These are phyloP conservation scores for Fomitopsis palustris DNA, from an alignment of 1,284 basidiomycete species.

Conservation along the genomic window DNA sequence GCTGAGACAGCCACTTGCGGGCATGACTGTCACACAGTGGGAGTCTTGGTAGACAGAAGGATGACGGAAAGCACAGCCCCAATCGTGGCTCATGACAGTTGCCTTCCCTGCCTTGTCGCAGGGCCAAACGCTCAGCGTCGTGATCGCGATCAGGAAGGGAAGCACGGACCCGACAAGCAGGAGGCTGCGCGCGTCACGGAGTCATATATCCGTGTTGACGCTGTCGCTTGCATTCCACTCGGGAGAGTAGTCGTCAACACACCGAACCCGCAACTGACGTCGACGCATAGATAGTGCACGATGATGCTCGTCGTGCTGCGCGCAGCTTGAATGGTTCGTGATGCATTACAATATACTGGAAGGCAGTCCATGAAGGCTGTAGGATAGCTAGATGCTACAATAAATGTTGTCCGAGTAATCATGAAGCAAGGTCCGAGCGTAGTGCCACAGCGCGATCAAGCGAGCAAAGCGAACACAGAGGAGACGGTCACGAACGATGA, in stretches of 20 bases:
- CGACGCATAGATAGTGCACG: too few species aligned
- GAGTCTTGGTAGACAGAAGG: not conserved
- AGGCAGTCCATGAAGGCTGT: not conserved
- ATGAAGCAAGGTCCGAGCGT: not conserved
- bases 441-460: slow-evolving; percentile 17
- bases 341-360: not conserved
- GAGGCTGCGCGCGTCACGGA: not conserved
- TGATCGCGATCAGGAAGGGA: not conserved
- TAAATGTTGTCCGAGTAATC: not conserved
- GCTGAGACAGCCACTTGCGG: not conserved
- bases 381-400: not conserved
- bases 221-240: too few species aligned
- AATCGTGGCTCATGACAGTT: not conserved
- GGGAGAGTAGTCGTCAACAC: too few species aligned
- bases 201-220: too few species aligned
- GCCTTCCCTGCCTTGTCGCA: not conserved
- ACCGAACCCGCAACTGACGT: too few species aligned
- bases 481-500: slow-evolving; percentile 28
- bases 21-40: not conserved
- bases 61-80: not conserved
- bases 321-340: not conserved
- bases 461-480: slow-evolving; percentile 32
- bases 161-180: not conserved
- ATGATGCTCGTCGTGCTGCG: not conserved
- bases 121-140: not conserved